Evolutionary conservation across 345 rosid species (phyloP), one percentile per base, ranked within the genome.

Genomic region (Lepidium didymum): DNA sequence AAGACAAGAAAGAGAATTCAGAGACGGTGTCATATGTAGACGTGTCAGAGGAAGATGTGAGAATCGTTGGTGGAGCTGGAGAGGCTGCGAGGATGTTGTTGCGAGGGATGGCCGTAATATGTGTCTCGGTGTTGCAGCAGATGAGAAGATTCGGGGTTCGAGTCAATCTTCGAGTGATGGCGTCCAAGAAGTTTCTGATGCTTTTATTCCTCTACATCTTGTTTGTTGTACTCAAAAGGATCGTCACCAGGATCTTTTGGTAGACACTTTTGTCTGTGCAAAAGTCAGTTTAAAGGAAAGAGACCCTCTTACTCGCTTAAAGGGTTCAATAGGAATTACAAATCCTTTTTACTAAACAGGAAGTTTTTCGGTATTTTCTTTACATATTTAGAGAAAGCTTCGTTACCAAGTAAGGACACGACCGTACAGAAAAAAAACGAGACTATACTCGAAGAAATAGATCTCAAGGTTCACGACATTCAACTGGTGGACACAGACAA

Each of bases 151-250:
- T 72, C 1, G 87, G 90, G 2, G 5, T 86, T 51, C 74, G 86
- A 76, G 73, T 92, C 53, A 90, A 93, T 50, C 89, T 93, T 14
- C 84, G 97, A 68, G 75, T 85, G 19, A 61, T 92, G 49, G 96
- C 98, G 8, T 92, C 96, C 3, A 92, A 92, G 77, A 90, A 83
- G 83, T 78, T 87, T 25, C 80, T 84, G 74, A 73, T 62, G 75
- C 76, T 83, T 68, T 62, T 90, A 29, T 19, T 88, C 25, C 14
- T 82, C 12, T 81, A 54, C 66, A 21, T 75, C 69, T 35, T 85
- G 29, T 81, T 85, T 69, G 44, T 80, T 52, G 27, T 79, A 71
- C 31, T 83, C 74, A 85, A 78, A 62, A 76, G 68, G 75, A 13
- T 75, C 57, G 57, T 67, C 49, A 35, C 50, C 5, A 44, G 62